Base-by-base conservation (phyloP, 2,329 filamentous ascomycete species). In the Xylariaceae sp. region DNA sequence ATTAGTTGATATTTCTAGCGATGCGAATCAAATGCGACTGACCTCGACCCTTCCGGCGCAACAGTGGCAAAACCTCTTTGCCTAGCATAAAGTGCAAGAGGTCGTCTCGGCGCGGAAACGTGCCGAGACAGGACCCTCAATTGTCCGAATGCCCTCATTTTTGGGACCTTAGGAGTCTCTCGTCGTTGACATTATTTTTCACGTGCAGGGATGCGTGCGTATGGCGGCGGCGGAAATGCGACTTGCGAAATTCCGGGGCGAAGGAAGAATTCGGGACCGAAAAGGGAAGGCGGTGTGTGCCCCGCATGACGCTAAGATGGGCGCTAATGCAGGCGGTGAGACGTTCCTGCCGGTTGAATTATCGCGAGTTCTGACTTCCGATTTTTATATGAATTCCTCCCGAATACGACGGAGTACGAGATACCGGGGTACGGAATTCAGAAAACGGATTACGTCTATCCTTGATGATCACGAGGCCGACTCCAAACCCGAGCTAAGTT, bases 101-200 rank as follows among this genome's bases (percentile, higher is more conserved):
- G 56, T 30, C 62, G 64, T 59, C 66, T 63, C 23, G 63, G 39
- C 10, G 61, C 53, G n/a, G 52, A 45, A 6, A 56, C 60, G 4
- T 71, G 66, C 64, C 69, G 67, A 48, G 65, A 64, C 15, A 73
- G 57, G 45, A 66, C 65, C 56, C 68, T 62, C 30, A 69, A 64
- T 52, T 67, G 65, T 71, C 69, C 73, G 54, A 65, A 67, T 61
- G 68, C 70, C 64, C 60, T 69, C 72, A 74, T 74, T 2, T 63
- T 18, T 17, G 15, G 30, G 23, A 30, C 23, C 23, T 17, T 9
- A 30, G 10, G 18, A 13, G 9, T 17, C 17, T 54, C 30, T 34
- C 13, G 41, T 53, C 18, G 39, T 17, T 30, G n/a, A 37, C n/a
- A 47, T 47, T 9, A 34, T 44, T 7, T 7, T n/a, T 17, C 17